Base-by-base conservation (phyloP, 2,329 filamentous ascomycete genomes). In the Annulohypoxylon truncatum region DNA sequence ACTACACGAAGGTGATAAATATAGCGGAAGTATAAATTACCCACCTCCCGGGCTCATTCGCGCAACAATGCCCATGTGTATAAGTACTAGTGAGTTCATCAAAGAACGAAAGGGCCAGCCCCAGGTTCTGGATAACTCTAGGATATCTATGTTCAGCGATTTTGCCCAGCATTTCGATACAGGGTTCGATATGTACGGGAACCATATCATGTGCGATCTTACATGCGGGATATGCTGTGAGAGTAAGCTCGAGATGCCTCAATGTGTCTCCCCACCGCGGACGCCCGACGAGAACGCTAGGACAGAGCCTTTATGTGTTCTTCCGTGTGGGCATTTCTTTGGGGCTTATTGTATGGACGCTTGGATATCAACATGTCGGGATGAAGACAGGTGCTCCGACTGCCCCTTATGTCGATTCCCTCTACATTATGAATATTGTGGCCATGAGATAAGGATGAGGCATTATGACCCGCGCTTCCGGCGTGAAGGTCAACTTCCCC, bases 241-340 rank as follows among this genome's bases (percentile, higher is more conserved):
- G 1, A 10, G 7, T n/a, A 58, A 42, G 38, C 70, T 74, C 1
- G 28, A 28, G 13, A 53, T 73, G 7, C 59, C 67, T 1, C 1
- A 7, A 3, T 1, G 2, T 1, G 42, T 67, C 6, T 40, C 46
- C 4, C 56, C 52, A 3, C 12, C 4, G 3, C 18, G 22, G 15
- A 13, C 6, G 1, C 42, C 33, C 13, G 53, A 47, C 1, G 38
- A 35, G 1, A 12, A 4, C 3, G 2, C 2, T 4, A 5, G 2
- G 3, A 8, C 13, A 8, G 24, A 50, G 18, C 46, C 13, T 4
- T 54, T 74, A 2, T n/a, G 56, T 0, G 61, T 74, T 0, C 20
- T 74, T 0, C 72, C 73, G 0, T 75, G 73, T 20, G 72, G 72
- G 0, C 73, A 75, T 20, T 68, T 67, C 15, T 68, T 73, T 26